Base-by-base conservation (phyloP, 2,329 filamentous ascomycete genomes). In the Alternaria longipes region DNA sequence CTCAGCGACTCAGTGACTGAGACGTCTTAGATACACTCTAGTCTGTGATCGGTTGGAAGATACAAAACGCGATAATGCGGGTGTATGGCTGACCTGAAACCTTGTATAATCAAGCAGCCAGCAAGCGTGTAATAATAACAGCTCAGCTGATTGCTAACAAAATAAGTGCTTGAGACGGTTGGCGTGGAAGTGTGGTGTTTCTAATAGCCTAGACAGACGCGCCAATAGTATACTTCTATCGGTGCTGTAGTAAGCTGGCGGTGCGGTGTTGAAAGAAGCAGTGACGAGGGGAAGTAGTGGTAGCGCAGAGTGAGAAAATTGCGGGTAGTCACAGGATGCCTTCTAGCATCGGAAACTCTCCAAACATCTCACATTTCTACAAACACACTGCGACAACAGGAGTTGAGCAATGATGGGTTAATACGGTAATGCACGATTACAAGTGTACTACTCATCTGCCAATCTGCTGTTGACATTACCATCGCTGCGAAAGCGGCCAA, bases 31-130 rank as follows among this genome's bases (percentile, higher is more conserved):
- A 14, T 3, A 6, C 12, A 36, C 32, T 36, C 14, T 36, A 1
- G 3, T 16, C 14, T 5, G 32, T n/a, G 8, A 2, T 26, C 2
- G 5, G 24, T 24, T 7, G 2, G 32, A 16, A 36, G 3, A 16
- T 12, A 7, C 14, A 6, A 0, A 14, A 36, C 3, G 2, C 6
- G 14, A 16, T 3, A 3, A 14, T 6, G 0, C 14, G 32, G 32
- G 11, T 16, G 5, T 36, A 36, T 36, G 14, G 0, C 2, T 36
- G 5, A 36, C 14, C 4, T 16, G 0, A 16, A 12, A 0, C 7
- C 16, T 9, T 38, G 16, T n/a, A 38, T 16, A 7, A 38, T 1
- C 7, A 38, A 38, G 16, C 16, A 38, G 16, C 36, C 36, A n/a
- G 16, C 36, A 38, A 38, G 16, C 36, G 16, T 38, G 14, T 8